Evolutionary conservation across 306 rosid species (phyloP).

Genomic region (Trifolium pratense): DNA sequence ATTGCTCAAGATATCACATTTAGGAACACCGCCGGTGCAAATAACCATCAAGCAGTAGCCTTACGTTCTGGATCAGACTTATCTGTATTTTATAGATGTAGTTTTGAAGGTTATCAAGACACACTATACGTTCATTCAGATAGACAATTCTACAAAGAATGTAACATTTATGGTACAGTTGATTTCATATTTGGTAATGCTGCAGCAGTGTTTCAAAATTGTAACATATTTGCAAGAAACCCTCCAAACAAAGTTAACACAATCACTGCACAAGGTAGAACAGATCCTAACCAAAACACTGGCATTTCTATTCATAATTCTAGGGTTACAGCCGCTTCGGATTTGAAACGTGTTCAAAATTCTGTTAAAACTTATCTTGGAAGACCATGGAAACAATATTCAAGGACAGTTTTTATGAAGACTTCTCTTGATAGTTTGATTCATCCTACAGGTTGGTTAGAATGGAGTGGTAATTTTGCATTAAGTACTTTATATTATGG

Average conservation of each 20-base stretch:
- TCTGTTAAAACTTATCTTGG: conserved; percentile 59
- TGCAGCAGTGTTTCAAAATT: conserved; percentile 62
- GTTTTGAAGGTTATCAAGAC: conserved; percentile 81
- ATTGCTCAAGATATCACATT: conserved; percentile 69
- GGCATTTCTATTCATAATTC: conserved; percentile 66
- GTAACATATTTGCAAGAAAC: conserved; percentile 56
- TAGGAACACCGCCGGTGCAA: conserved; percentile 71
- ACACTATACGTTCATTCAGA: conserved; percentile 67
- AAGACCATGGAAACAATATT: conserved; percentile 66
- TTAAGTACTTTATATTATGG: conserved; percentile 55
- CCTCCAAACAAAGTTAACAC: conserved; percentile 66
- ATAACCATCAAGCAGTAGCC: conserved; percentile 75
- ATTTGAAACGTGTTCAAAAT: conserved; percentile 29
- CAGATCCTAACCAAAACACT: conserved; percentile 68
- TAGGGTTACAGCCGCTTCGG: conserved; percentile 50
- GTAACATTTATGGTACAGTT: conserved; percentile 38
- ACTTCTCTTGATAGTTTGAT: conserved; percentile 57
- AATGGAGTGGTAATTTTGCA: conserved; percentile 69
- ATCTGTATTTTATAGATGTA: conserved; percentile 67
- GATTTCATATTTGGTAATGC: conserved; percentile 47
- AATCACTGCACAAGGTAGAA: conserved; percentile 66
- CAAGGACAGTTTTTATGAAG: conserved; percentile 60
- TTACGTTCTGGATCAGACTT: conserved; percentile 72
- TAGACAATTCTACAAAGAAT: conserved; percentile 61
- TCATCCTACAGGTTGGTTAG: conserved; percentile 62